Evolutionary conservation across 1,284 basidiomycete species (phyloP).

Genomic region (Tremellales sp.): DNA sequence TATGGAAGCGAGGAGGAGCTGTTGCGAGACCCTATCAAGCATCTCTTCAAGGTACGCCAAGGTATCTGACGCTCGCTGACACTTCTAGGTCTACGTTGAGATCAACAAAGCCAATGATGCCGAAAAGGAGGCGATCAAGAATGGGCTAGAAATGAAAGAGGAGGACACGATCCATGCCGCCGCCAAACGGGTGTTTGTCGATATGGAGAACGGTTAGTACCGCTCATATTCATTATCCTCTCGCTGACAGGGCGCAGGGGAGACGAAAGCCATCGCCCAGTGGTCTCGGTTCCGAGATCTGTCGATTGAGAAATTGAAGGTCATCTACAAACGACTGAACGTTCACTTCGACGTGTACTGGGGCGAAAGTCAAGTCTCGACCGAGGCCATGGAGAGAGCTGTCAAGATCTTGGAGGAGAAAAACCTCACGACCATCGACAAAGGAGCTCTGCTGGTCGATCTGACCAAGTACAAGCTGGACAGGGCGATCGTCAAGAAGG

Average conservation of each 20-base stretch:
- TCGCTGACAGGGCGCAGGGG: constrained; percentile 50
- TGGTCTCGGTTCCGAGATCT: constrained; percentile 93
- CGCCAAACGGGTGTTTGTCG: constrained; percentile 88
- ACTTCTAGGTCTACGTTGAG: constrained; percentile 70
- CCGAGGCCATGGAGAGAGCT: constrained; percentile 71
- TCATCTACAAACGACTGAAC: constrained; percentile 87
- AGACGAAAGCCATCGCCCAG: constrained; percentile 73
- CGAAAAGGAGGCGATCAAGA: constrained; percentile 51
- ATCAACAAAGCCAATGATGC: constrained; percentile 75
- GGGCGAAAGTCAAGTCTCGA: constrained; percentile 85
- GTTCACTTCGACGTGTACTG: constrained; percentile 91
- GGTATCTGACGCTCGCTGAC: background rate
- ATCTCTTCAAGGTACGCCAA: constrained; percentile 67
- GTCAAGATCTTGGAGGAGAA: constrained; percentile 52
- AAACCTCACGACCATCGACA: constrained; percentile 59
- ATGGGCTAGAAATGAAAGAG: constrained; percentile 33
- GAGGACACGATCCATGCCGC: constrained; percentile 62
- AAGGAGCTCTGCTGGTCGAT: constrained; percentile 73
- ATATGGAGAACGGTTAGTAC: constrained; percentile 82
- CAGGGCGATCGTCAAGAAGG: constrained; percentile 85
- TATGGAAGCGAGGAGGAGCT: constrained; percentile 84
- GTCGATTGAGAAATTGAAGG: constrained; percentile 85
- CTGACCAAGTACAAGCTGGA: constrained; percentile 84
- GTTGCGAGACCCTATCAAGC: constrained; percentile 85
- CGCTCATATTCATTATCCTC: background rate